Base-by-base conservation (phyloP, 2,329 filamentous ascomycete genomes). In the Penicillium sp. region DNA sequence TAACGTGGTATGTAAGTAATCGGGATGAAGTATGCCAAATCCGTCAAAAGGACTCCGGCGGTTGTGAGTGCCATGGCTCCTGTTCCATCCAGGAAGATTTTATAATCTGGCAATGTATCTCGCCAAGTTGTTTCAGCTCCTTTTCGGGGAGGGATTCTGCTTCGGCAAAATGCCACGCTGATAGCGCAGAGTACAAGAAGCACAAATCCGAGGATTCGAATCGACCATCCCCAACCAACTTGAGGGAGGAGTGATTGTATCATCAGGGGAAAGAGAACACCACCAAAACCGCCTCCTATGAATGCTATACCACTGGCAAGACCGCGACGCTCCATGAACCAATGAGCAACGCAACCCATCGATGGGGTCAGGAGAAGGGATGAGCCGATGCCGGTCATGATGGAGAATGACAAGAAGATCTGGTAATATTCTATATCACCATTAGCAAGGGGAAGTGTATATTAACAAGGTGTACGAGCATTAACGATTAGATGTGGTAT, bases 171-270 rank as follows among this genome's bases (percentile, higher is more conserved):
- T 33, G 29, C 19, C 29, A 47, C 31, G 13, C 48, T 50, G n/a
- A 41, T 29, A 40, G 35, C 8, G 27, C 49, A 41, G 6, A 50
- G 49, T 12, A 41, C 25, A 42, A 50, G n/a, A 15, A 50, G 19
- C 8, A 50, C 25, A 21, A 79, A 75, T 1, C 70, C 75, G 4
- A 80, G 59, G 38, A 78, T 72, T 0, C 77, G 72, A 2, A 73
- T 65, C 1, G 72, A 64, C 72, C 72, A 75, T 6, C 61, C 67
- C 60, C 70, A 76, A 13, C 74, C 71, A 33, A 72, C 65, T 35
- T 56, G 58, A 0, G 69, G 68, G 0, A 74, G 58, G 1, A 70
- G 64, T 0, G 62, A 50, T 38, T 68, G 63, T 21, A 75, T 54
- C 46, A 75, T 67, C 48, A 75, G 57, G 0, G 73, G 73, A 40